Evolutionary conservation across 306 rosid species (phyloP).

Genomic region (Amphicarpaea edgeworthii): DNA sequence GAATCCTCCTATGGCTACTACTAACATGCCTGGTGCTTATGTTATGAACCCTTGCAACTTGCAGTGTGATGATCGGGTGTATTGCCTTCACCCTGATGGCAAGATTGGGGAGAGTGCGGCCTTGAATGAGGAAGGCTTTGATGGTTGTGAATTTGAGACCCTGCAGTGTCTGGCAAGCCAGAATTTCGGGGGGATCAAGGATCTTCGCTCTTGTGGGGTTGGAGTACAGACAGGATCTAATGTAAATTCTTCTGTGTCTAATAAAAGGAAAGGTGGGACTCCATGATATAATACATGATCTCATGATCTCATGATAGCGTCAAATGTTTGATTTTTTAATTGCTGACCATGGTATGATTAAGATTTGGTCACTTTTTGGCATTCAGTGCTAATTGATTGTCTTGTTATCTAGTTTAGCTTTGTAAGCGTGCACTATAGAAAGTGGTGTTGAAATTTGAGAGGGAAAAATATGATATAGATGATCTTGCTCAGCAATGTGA

Average conservation of each 20-base stretch:
- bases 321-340: conserved; percentile 25
- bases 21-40: conserved; percentile 59
- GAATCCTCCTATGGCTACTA: conserved; percentile 44
- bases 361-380: conserved; percentile 20
- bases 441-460: not conserved
- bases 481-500: conserved; percentile 22
- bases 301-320: not conserved
- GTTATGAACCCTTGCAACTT: conserved; percentile 85
- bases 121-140: conserved; percentile 58
- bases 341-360: conserved; percentile 19
- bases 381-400: conserved; percentile 29
- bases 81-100: conserved; percentile 77
- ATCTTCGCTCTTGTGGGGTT: conserved; percentile 64
- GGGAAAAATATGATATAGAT: not conserved
- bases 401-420: not conserved
- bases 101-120: conserved; percentile 55
- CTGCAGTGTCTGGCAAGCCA: conserved; percentile 76
- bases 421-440: not conserved
- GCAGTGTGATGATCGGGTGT: conserved; percentile 81
- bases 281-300: no score
- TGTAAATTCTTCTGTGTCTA: conserved; percentile 55
- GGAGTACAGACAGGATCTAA: conserved; percentile 52
- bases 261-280: conserved; percentile 70
- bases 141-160: conserved; percentile 84
- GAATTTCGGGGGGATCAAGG: conserved; percentile 68